Base-by-base conservation (phyloP, 495 filamentous ascomycete species). In the Venustampulla echinocandica region DNA sequence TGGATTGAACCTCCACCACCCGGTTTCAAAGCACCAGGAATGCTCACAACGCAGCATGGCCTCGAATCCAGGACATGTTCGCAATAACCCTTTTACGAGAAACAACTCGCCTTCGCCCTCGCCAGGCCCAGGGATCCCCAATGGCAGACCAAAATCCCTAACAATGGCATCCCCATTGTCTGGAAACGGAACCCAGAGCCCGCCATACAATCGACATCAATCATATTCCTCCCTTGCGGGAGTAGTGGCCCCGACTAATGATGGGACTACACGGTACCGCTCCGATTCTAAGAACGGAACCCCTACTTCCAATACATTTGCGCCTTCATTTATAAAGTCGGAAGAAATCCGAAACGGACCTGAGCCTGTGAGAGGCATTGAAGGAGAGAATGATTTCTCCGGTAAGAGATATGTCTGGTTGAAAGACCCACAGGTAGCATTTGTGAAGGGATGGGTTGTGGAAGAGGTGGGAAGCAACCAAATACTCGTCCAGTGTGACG, bases 331-430 rank as follows among this genome's bases (percentile, higher is more conserved):
- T 61, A 96, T 99, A 64, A 93, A 90, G 58, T 74, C 80, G 1
- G 86, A 90, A 50, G 82, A 86, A 44, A 61, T 83, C 55, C 70
- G 80, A 46, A 74, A 77, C 27, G 76, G 69, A 14, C 64, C 75
- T 15, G 85, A 93, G 53, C 64, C 74, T 25, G 80, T 90, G 15
- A 75, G 79, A 14, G 82, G 84, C 4, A 82, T 92, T 42, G 89
- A 95, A 62, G 90, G 88, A 37, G 89, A 95, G 59, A 94, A 92
- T 65, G 93, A 97, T 71, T 96, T 99, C 64, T 97, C 92, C 0
- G 93, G 93, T n/a, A 95, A 89, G 64, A 78, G 92, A 69, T 97
- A 96, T 73, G 89, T 99, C 44, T 99, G 93, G 93, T 68, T 97
- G 55, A 81, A 80, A 62, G 88, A 99, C 64, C 71, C 85, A 1